A percentile compares a stretch with the other conserved stretches of the same genome.
phyloP scores from a whole-genome alignment of 768 basidiomycete genomes.

The Tylopilus vinaceipallidus region DNA sequence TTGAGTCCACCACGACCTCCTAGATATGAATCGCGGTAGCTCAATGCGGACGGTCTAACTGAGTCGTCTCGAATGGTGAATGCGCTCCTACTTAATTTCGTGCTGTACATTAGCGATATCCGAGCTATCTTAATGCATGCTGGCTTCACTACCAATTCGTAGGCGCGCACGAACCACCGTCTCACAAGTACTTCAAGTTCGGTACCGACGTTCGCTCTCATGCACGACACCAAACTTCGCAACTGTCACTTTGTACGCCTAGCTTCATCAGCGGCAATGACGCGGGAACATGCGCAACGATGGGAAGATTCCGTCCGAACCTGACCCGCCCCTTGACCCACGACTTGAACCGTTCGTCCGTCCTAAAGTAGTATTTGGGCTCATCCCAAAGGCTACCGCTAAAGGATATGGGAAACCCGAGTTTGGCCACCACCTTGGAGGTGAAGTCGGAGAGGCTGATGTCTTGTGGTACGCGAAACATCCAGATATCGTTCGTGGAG shows the following conservation, averaged over 20 bases:
- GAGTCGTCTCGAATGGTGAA: too few species aligned
- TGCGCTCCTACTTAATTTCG: too few species aligned
- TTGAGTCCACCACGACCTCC: too few species aligned
- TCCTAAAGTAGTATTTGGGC: conserved; percentile 28
- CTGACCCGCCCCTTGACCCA: conserved; percentile 35
- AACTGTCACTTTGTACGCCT: conserved; percentile 14
- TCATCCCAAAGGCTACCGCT: conserved; percentile 31
- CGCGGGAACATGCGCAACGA: conserved; percentile 31
- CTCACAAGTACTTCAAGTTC: not conserved
- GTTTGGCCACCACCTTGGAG: conserved; percentile 32
- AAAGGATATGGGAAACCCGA: conserved; percentile 37
- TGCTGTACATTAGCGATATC: too few species aligned
- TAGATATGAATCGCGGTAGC: too few species aligned
- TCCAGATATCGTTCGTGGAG: conserved; percentile 40
- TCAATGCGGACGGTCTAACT: too few species aligned
- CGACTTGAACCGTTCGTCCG: conserved; percentile 31
- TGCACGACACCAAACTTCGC: conserved; percentile 25
- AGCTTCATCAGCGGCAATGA: conserved; percentile 17
- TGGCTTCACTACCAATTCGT: too few species aligned
- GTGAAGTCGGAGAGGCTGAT: conserved; percentile 32
- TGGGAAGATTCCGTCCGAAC: conserved; percentile 35
- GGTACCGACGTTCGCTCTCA: too few species aligned
- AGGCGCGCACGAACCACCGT: not conserved
- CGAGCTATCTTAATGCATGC: too few species aligned
- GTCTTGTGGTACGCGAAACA: conserved; percentile 33